Conservation (phyloP, 179 eudicot genomes). For the Camellia oleifera region DNA sequence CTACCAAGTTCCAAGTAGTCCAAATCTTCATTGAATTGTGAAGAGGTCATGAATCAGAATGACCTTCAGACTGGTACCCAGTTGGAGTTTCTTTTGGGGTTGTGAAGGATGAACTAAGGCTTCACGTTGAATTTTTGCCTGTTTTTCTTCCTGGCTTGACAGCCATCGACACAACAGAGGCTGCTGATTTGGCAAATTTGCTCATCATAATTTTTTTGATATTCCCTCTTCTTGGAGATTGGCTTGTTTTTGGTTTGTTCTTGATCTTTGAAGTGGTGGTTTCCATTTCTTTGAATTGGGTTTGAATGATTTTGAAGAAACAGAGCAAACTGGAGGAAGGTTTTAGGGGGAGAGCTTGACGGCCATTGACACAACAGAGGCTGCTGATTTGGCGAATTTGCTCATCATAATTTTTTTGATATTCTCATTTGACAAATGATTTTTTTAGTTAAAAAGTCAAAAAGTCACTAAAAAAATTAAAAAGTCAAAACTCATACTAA, state of each 20-base stretch:
- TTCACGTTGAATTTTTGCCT: neutral
- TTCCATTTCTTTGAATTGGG: conserved; percentile 14
- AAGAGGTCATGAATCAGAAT: neutral
- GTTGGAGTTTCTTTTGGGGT: neutral
- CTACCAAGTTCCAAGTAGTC: neutral
- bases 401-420: neutral
- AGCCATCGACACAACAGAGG: neutral
- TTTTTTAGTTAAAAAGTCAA: too few species aligned
- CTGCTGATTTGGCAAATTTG: neutral
- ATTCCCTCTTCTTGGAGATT: conserved; percentile 9
- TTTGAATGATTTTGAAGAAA: neutral
- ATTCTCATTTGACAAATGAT: neutral
- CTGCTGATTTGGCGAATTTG: neutral
- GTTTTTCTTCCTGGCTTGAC: neutral
- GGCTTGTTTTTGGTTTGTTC: conserved; percentile 1
- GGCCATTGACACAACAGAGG: neutral
- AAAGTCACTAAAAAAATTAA: too few species aligned
- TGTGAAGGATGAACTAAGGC: conserved; percentile 9
- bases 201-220: neutral
- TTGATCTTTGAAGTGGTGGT: neutral
- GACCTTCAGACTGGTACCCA: neutral
- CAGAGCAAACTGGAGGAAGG: conserved; percentile 9
- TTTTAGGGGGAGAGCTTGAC: neutral
- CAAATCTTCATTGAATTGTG: neutral
- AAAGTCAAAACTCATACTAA: too few species aligned